phyloP scores from a whole-genome alignment of 2,329 filamentous ascomycete species.

The Pestalotiopsis sp. region DNA sequence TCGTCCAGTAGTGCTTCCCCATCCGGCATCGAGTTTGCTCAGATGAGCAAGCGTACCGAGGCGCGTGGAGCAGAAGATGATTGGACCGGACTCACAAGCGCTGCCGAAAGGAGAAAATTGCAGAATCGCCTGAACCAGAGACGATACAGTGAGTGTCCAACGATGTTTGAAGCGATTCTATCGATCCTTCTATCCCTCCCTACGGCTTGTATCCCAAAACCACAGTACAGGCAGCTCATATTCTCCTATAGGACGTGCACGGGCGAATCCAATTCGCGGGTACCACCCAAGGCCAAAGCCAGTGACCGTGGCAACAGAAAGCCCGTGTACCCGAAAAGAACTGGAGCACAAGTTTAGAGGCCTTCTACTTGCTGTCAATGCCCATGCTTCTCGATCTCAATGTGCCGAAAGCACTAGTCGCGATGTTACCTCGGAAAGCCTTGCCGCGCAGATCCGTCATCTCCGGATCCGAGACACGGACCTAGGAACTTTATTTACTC shows the following conservation, averaged over 20 bases:
- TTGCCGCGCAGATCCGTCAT: no score
- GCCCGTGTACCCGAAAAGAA: not conserved
- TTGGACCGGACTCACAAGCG: constrained; percentile 14
- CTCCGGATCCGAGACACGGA: no score
- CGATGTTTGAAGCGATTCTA: no score
- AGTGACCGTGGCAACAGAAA: not conserved
- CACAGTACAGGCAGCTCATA: no score
- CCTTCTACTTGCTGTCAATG: not conserved
- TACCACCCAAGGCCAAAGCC: no score
- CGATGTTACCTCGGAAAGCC: no score
- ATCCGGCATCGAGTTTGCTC: not conserved
- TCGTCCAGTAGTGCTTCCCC: not conserved
- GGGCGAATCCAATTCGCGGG: no score
- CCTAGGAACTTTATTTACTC: not conserved
- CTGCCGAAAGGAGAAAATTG: constrained; percentile 11
- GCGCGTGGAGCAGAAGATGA: constrained; percentile 8
- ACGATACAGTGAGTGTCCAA: not conserved
- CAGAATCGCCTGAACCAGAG: constrained; percentile 17
- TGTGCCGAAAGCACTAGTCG: no score
- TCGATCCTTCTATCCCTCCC: no score
- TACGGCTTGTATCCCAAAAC: no score
- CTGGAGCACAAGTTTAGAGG: not conserved
- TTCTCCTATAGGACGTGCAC: no score
- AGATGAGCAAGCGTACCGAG: not conserved
- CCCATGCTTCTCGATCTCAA: no score